Conservation (phyloP, 139 green algal genomes). For the Trebouxia sp. region DNA sequence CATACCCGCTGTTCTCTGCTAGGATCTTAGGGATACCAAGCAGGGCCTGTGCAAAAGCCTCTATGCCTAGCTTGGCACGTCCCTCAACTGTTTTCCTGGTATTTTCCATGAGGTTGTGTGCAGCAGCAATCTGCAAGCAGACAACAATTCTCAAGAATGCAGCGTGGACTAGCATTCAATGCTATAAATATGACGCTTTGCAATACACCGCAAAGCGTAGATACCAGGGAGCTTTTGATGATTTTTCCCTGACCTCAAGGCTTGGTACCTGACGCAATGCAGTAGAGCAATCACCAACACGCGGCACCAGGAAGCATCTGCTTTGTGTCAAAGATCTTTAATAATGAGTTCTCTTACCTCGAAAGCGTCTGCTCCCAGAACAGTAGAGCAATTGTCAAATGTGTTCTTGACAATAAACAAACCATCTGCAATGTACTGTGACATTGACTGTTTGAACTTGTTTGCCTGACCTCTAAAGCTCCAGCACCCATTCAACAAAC, state of each 20-base stretch:
- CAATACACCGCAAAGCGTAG: background rate
- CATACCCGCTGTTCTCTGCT: slow-evolving; percentile 94
- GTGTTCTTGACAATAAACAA: too few species aligned
- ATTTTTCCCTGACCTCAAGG: background rate
- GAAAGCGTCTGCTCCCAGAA: too few species aligned
- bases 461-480: too few species aligned
- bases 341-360: too few species aligned
- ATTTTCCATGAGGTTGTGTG: slow-evolving; percentile 74
- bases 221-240: background rate
- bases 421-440: too few species aligned
- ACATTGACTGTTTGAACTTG: too few species aligned
- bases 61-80: slow-evolving; percentile 92
- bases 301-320: too few species aligned
- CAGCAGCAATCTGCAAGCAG: slow-evolving; percentile 53
- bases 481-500: too few species aligned
- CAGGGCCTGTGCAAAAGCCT: slow-evolving; percentile 96
- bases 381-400: too few species aligned
- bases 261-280: too few species aligned
- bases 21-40: slow-evolving; percentile 94
- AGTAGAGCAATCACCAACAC: too few species aligned
- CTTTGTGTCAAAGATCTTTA: too few species aligned
- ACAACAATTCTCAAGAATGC: background rate
- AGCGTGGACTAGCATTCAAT: background rate
- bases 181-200: background rate
- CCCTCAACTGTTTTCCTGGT: slow-evolving; percentile 57